Evolutionary conservation across 2,329 filamentous ascomycete genomes (phyloP), one percentile per base, ranked within the genome.

Genomic region (Talaromyces amestolkiae): DNA sequence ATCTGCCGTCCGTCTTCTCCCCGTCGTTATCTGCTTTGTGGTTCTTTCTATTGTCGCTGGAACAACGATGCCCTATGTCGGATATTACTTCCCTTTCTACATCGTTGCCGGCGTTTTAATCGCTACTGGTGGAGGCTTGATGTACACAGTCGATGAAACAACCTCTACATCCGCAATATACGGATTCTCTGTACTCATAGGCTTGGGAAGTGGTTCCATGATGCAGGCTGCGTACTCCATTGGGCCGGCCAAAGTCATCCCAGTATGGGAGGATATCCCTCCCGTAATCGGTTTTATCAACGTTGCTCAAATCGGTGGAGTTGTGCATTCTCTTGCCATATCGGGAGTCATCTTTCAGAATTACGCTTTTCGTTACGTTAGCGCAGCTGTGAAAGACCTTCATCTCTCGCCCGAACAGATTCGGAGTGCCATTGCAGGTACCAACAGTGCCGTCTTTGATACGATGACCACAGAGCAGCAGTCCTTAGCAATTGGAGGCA

Each of bases 181-280:
- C 24, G 49, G 49, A 17, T 53, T 31, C 49, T 27, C 24, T 27
- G 27, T 53, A 11, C 13, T 53, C 11, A 53, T 31, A 27, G 49
- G 49, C 10, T 8, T 53, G 49, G 49, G 49, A n/a, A 79, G 77
- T 1, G 78, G 78, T 37, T 79, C 79, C 68, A 78, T 75, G 0
- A 79, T 74, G 1, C 63, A 72, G 59, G 77, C 69, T 4, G 76
- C 79, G 61, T 70, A 75, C n/a, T 76, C 76, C 17, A 75, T 54
- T 74, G 71, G 6, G 73, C 78, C 58, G 68, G 71, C 65, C 70
- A 67, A 63, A 77, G 75, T 74, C 70, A 73, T 47, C 45, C 45
- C 45, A 15, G 45, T 47, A 47, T 47, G 11, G 11, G 45, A 47
- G 11, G 45, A 47, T 47, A 47, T 47, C 19, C 45, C 45, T 24